Conservation (phyloP, 768 basidiomycete genomes). For the Tubosaeta brunneosetosa region DNA sequence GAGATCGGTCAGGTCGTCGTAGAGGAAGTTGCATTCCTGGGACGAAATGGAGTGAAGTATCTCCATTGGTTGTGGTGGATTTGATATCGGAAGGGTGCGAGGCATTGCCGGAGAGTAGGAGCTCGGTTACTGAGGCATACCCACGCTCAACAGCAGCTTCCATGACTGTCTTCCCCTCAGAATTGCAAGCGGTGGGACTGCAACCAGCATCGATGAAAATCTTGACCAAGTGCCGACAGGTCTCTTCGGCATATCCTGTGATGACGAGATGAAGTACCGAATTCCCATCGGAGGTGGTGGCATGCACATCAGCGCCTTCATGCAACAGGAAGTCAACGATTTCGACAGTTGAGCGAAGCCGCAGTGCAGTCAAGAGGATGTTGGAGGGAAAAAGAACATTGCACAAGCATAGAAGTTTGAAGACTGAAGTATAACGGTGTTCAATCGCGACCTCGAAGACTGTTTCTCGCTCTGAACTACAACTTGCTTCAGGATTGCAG, state of each 20-base stretch:
- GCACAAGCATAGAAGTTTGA: not conserved
- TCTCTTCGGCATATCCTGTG: not conserved
- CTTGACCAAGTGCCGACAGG: not conserved
- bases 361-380: not conserved
- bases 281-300: not conserved
- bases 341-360: no score
- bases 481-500: not conserved
- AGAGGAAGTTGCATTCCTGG: no score
- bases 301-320: not conserved
- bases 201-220: not conserved
- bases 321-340: not conserved
- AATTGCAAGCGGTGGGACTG: not conserved
- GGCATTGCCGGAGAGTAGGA: not conserved
- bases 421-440: not conserved
- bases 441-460: not conserved
- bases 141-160: not conserved
- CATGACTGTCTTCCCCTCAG: not conserved
- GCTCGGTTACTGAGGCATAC: not conserved
- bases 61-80: no score
- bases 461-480: not conserved
- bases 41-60: no score
- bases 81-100: not conserved
- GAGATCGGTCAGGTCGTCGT: no score
- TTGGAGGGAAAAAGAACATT: not conserved
- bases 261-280: not conserved